Percentiles rank a stretch among this genome's conserved stretches.
phyloP scores from a whole-genome alignment of 2,329 filamentous ascomycete genomes.

The Setomelanomma holmii region DNA sequence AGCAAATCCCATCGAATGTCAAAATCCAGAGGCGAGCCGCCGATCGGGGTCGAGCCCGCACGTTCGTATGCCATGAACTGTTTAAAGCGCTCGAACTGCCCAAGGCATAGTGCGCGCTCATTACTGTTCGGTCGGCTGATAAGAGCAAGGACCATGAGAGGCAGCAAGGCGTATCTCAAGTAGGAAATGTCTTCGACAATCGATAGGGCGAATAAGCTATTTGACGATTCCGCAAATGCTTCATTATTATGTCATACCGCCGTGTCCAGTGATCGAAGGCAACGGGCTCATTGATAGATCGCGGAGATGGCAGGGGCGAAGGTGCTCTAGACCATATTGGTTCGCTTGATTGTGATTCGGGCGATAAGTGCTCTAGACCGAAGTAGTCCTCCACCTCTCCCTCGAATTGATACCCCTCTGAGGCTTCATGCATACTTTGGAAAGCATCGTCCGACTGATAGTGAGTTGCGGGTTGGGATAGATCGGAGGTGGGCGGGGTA shows the following conservation, averaged over 20 bases:
- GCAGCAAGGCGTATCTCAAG: slow-evolving; percentile 23
- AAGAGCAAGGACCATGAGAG: slow-evolving; percentile 25
- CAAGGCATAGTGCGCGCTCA: slow-evolving; percentile 22
- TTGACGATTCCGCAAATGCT: slow-evolving; percentile 16
- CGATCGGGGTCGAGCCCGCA: slow-evolving; percentile 10
- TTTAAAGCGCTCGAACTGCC: slow-evolving; percentile 18
- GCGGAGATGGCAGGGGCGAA: slow-evolving; percentile 22
- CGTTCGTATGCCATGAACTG: slow-evolving; percentile 10
- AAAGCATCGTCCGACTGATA: slow-evolving; percentile 5
- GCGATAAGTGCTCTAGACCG: slow-evolving; percentile 10
- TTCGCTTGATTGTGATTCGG: slow-evolving; percentile 8
- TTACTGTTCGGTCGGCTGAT: slow-evolving; percentile 19
- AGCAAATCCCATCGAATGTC: slow-evolving; percentile 32
- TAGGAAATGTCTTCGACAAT: slow-evolving; percentile 7
- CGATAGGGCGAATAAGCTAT: slow-evolving; percentile 12
- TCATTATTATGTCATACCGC: slow-evolving; percentile 28
- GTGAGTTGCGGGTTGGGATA: slow-evolving; percentile 1
- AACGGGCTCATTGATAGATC: slow-evolving; percentile 8
- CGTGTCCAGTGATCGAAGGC: slow-evolving; percentile 19
- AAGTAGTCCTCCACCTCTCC: slow-evolving; percentile 1
- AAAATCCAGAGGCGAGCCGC: slow-evolving; percentile 15
- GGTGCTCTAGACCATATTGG: slow-evolving; percentile 18
- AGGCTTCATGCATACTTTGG: slow-evolving; percentile 7
- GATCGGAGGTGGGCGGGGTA: neutral
- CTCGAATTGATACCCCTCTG: slow-evolving; percentile 3